Evolutionary conservation across 2,329 filamentous ascomycete species (phyloP).

Genomic region (Alternaria gansuensis): DNA sequence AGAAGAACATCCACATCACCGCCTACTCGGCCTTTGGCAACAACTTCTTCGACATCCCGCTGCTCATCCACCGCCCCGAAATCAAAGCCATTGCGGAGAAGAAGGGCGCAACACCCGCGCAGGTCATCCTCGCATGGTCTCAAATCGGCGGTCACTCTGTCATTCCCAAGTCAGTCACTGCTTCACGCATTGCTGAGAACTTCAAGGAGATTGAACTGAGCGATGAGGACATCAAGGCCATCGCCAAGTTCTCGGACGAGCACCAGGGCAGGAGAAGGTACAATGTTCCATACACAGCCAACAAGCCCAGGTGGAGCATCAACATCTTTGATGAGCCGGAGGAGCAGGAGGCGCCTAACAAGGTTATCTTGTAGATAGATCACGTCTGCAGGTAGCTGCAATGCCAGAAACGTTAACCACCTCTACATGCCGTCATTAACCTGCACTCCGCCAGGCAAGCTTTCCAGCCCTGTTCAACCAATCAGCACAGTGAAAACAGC

Average conservation of each 20-base stretch:
- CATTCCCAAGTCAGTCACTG: slow-evolving; percentile 46
- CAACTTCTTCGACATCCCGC: slow-evolving; percentile 59
- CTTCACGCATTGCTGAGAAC: slow-evolving; percentile 42
- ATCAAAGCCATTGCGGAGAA: slow-evolving; percentile 72
- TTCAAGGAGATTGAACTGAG: slow-evolving; percentile 43
- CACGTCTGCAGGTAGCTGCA: neutral
- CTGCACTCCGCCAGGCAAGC: slow-evolving; percentile 32
- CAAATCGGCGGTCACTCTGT: slow-evolving; percentile 66
- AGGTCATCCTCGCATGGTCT: slow-evolving; percentile 85
- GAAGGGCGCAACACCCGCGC: slow-evolving; percentile 72
- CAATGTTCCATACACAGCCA: slow-evolving; percentile 52
- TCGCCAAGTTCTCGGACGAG: slow-evolving; percentile 57
- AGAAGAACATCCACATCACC: slow-evolving; percentile 47
- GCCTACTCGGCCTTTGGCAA: slow-evolving; percentile 56
- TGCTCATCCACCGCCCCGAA: slow-evolving; percentile 73
- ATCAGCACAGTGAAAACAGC: neutral
- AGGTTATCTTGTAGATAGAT: slow-evolving; percentile 49
- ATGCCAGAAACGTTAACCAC: neutral
- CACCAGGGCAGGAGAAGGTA: slow-evolving; percentile 69
- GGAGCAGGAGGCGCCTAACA: slow-evolving; percentile 61
- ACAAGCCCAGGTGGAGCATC: slow-evolving; percentile 65
- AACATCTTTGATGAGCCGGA: slow-evolving; percentile 64
- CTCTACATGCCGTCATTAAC: slow-evolving; percentile 29
- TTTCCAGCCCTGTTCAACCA: slow-evolving; percentile 27
- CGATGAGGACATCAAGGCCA: slow-evolving; percentile 36